Base-by-base conservation (phyloP, 768 basidiomycete species). In the Naematelia encephala region DNA sequence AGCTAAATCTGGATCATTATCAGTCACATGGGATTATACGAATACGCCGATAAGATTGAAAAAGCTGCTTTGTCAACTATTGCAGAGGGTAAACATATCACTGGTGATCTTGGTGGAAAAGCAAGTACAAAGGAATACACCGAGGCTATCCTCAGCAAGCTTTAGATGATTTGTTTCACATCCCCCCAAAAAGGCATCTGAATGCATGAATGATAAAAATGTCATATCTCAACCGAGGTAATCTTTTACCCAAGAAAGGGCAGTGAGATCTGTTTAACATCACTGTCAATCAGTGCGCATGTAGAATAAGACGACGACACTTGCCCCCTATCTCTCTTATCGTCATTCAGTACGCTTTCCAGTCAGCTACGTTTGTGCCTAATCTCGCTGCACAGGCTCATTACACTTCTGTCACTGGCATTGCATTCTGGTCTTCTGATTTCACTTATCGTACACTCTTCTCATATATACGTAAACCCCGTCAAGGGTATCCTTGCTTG, bases 101-200 rank as follows among this genome's bases (percentile, higher is more conserved):
- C 96, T 5, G 90, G 94, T 27, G 96, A 99, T 78, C 81, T 99
- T 59, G 92, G 96, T 21, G 96, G 96, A 43, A 92, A 88, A 77
- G 84, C 93, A 14, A 85, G 86, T 29, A 99, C 96, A 2, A 82
- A 82, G 77, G 87, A 96, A 78, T 97, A 90, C 80, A 93, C 93
- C 43, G 76, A 84, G 54, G 88, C 91, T 25, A 94, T 97, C 79
- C 87, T 96, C 62, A 69, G 80, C 62, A 91, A 85, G 80, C 80
- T 94, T 67, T 54, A 72, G 34, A 16, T 8, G 34, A 16, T 39
- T 8, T 16, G 8, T 16, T 39, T 8, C 8, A 16, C 34, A n/a
- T n/a, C n/a, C n/a, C n/a, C n/a, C n/a, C n/a, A n/a, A 39, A 39
- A 39, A 39, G 8, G 34, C 34, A 39, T 39, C 34, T 39, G 34